phyloP scores from a whole-genome alignment of 495 filamentous ascomycete genomes.

The Penicillium egyptiacum region DNA sequence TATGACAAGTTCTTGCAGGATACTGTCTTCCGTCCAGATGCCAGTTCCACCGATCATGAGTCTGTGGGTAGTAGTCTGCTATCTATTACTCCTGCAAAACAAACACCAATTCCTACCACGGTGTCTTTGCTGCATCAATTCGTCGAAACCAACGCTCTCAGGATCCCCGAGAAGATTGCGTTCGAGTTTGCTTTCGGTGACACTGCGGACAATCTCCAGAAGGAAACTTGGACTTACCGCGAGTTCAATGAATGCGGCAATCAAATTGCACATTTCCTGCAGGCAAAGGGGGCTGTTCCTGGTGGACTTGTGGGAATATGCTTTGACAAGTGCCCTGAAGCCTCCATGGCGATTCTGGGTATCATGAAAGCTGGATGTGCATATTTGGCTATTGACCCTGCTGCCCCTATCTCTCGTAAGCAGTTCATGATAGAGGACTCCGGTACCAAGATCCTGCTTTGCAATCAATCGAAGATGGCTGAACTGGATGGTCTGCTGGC shows the following conservation, averaged over 20 bases:
- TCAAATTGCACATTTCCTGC: conserved; percentile 40
- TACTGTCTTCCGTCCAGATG: conserved; percentile 28
- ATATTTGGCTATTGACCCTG: conserved; percentile 66
- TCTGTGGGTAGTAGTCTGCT: conserved; percentile 27
- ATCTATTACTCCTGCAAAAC: conserved; percentile 52
- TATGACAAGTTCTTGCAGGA: conserved; percentile 32
- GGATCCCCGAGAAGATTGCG: conserved; percentile 40
- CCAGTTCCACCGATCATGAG: conserved; percentile 19
- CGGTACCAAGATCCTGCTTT: conserved; percentile 24
- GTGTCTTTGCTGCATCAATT: conserved; percentile 39
- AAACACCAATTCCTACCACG: conserved; percentile 23
- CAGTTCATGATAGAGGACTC: conserved; percentile 45
- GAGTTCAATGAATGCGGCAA: conserved; percentile 40
- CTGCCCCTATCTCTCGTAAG: conserved; percentile 45
- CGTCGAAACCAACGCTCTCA: conserved; percentile 44
- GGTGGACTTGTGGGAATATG: conserved; percentile 46
- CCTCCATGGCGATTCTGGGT: conserved; percentile 45
- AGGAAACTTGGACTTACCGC: conserved; percentile 39
- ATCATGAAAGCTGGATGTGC: conserved; percentile 63
- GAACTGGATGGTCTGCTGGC: conserved; percentile 25
- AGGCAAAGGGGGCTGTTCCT: conserved; percentile 27
- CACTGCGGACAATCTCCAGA: conserved; percentile 28
- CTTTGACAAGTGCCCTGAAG: conserved; percentile 41
- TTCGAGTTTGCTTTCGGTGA: conserved; percentile 42
- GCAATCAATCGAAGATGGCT: conserved; percentile 15